Base-by-base conservation (phyloP, 106 monocot genomes). In the Platanthera guangdongensis region DNA sequence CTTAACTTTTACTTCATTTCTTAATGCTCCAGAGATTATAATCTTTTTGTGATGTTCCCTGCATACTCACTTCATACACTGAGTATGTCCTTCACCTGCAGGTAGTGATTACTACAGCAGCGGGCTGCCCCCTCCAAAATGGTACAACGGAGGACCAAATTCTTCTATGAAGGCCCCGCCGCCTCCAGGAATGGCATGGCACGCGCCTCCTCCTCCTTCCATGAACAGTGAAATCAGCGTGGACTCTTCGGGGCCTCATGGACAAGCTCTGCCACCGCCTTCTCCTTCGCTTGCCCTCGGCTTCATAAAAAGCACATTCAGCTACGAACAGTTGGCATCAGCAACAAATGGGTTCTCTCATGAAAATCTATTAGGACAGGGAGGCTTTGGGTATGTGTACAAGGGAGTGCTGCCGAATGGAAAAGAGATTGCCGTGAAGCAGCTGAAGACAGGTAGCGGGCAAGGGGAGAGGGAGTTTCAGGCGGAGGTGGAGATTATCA, bases 391-490 rank as follows among this genome's bases (percentile, higher is more conserved):
- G 5, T 90, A 84, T 71, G 92, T 95, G 21, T 84, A 90, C 83
- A 95, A 87, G 78, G 95, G 95, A 3, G 46, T 84, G 39, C 77
- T 92, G 2, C 89, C 90, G 1, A 88, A 87, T 16, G 95, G 92
- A 50, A 92, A 85, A 82, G 90, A 95, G 63, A 75, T 95, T 6
- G 94, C 91, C 0, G 87, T 92, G 63, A 95, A 95, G 82, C 89
- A 88, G 75, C 87, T 92, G 59, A 95, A 92, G 74, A 50, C 85
- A 1, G 92, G 88, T 21, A 90, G 82, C 74, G 77, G 95, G 75
- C 92, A 92, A 63, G 95, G 92, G 16, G 95, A 90, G 84, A 81
- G 88, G 68, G 92, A 95, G 88, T 92, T 95, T 81, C 92, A 92
- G 46, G 90, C 92, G 2, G 94, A 95, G 84, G 95, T 95, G 2